Evolutionary conservation across 2,329 filamentous ascomycete species (phyloP), one percentile per base, ranked within the genome.

Genomic region (Diaporthe caulivora): DNA sequence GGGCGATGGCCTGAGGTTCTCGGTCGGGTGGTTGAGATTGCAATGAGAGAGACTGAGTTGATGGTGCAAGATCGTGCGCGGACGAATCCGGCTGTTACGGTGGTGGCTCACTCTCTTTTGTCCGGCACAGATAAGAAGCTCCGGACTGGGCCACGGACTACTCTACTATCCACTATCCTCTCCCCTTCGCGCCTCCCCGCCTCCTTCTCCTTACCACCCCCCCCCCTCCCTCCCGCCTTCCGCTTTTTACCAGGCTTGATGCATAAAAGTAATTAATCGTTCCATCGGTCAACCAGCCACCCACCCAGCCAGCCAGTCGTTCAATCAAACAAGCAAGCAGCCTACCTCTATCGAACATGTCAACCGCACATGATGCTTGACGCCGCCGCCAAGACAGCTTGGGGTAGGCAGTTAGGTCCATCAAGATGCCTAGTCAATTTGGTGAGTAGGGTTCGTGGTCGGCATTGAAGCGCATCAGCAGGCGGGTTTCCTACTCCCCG

Each of bases 1-100:
- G 40, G 53, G 21, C 1, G 34, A 15, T 17, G 24, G 34, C 31
- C 8, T 49, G 40, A 17, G 26, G 21, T 29, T 53, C 44, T 13
- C 72, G 70, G 40, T 74, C 70, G 51, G n/a, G 31, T 42, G 29
- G n/a, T 34, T 17, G 17, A n/a, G n/a, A 31, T 10, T 42, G 55
- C 4, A 26, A 34, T 60, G 17, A 65, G 62, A 51, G 62, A 31
- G 34, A 67, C 47, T n/a, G 62, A 2, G 37, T 17, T 44, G 44
- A 37, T 13, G 11, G 37, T 40, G 7, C 44, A 51, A 31, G 60
- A 24, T 40, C 21, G 44, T 29, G n/a, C 42, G 60, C 60, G 51
- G 4, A 49, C 29, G 31, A 65, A 11, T 34, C 47, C 47, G 62
- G 62, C 47, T 24, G 62, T 47, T 40, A 53, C 44, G 40, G 62